phyloP scores from a whole-genome alignment of 2,329 filamentous ascomycete species.

The Diaporthe australafricana region DNA sequence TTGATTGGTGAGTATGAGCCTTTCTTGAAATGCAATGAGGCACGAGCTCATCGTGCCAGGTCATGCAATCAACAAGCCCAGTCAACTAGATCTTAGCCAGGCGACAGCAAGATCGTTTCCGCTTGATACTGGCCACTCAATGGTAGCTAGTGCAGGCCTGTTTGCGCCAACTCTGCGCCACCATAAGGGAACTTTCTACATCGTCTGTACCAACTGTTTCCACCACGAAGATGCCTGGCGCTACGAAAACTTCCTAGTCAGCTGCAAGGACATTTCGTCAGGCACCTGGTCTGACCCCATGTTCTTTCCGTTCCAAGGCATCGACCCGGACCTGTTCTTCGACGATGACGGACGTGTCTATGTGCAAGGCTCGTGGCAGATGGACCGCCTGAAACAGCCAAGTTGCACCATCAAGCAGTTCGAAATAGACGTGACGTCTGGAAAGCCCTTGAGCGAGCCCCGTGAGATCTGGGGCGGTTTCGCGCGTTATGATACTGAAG shows the following conservation, averaged over 20 bases:
- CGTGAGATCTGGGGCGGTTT: conserved; percentile 57
- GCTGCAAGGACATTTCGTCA: conserved; percentile 51
- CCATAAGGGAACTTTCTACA: conserved; percentile 56
- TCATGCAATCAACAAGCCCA: background rate
- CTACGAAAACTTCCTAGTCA: conserved; percentile 54
- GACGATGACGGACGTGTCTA: conserved; percentile 51
- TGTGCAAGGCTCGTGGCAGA: conserved; percentile 45
- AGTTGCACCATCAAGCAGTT: conserved; percentile 42
- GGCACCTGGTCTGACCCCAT: conserved; percentile 53
- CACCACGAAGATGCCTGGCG: conserved; percentile 48
- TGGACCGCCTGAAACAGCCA: conserved; percentile 20
- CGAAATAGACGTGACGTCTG: conserved; percentile 50
- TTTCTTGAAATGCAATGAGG: too few species aligned
- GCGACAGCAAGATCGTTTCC: background rate
- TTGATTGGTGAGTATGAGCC: background rate
- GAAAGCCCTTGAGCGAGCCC: conserved; percentile 45
- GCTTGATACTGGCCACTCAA: conserved; percentile 12
- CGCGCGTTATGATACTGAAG: conserved; percentile 55
- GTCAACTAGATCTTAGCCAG: conserved; percentile 4
- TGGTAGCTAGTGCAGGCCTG: conserved; percentile 4
- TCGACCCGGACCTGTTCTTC: conserved; percentile 57
- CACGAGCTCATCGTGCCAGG: background rate
- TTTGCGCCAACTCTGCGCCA: conserved; percentile 57
- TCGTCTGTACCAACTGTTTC: conserved; percentile 52
- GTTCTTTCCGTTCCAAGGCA: conserved; percentile 47